Conservation (phyloP, 257 asterid species). For the Vinca minor region DNA sequence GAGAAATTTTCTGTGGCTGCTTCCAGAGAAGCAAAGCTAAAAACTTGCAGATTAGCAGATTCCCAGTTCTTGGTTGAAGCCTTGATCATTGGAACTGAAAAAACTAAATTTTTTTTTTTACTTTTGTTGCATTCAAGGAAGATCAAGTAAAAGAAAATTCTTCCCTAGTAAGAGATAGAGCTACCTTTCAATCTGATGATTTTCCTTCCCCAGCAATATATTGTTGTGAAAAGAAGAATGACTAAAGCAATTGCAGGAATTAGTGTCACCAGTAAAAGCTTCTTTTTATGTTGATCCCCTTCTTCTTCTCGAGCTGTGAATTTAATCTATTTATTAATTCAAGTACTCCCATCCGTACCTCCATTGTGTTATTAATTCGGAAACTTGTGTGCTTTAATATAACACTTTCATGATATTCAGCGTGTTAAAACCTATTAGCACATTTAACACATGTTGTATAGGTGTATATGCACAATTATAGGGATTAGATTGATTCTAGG, state of each 20-base stretch:
- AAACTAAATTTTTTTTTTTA: too few species aligned
- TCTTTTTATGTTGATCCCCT: constrained; percentile 7
- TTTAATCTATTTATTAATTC: background rate
- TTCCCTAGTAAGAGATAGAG: background rate
- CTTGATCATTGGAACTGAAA: constrained; percentile 8
- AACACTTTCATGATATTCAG: too few species aligned
- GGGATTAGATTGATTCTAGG: too few species aligned
- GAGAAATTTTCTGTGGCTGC: constrained; percentile 29
- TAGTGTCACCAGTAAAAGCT: constrained; percentile 5
- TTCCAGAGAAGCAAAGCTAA: constrained; percentile 17
- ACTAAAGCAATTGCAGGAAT: constrained; percentile 16
- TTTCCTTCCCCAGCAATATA: constrained; percentile 18
- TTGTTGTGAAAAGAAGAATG: constrained; percentile 17
- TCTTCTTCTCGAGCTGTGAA: constrained; percentile 23
- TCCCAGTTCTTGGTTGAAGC: constrained; percentile 9
- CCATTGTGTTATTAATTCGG: background rate
- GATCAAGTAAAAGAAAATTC: too few species aligned
- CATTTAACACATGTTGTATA: too few species aligned
- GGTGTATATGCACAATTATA: too few species aligned
- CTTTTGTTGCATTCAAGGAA: too few species aligned
- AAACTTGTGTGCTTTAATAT: too few species aligned
- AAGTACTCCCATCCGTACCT: background rate
- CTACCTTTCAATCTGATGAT: constrained; percentile 17
- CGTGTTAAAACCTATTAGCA: too few species aligned
- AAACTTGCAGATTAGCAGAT: constrained; percentile 14